Evolutionary conservation across 345 rosid genomes (phyloP), one percentile per base, ranked within the genome.

Genomic region (Salix brachista): DNA sequence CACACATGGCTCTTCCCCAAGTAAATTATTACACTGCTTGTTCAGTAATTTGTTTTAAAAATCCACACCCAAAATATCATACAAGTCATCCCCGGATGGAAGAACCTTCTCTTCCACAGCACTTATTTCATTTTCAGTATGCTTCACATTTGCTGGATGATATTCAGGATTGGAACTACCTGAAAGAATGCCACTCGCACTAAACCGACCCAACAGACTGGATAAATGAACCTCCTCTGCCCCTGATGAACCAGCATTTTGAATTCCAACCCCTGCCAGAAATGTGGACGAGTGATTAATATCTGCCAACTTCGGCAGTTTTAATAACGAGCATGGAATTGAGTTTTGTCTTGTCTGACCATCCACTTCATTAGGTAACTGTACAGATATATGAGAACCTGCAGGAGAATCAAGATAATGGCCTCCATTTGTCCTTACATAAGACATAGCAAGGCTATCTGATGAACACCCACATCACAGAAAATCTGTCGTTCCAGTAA

Each of bases 401-500:
- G 44, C 74, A 64, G 70, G 80, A 79, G 83, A 71, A 74, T 54
- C 34, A 66, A 48, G 21, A 56, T 17, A 72, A 67, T 48, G 64
- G 52, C 73, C 69, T 28, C 72, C 82, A 30, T 69, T 72, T 65
- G 34, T 79, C 75, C 71, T 84, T 77, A 17, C 18, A 1, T 78
- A 74, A 17, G 80, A 67, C 52, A 67, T 28, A 26, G 50, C 19
- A 70, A 54, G 76, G 46, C 78, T 67, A 66, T 80, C 69, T 17
- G 73, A 28, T n/a, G 80, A 28, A 30, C 65, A 67, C 65, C 78
- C n/a, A 71, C 72, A 76, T 69, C 87, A 8, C 77, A 71, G 19
- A 77, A 77, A 28, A 81, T 74, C 72, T 85, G 88, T 71, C 87
- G 89, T 73, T 84, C 84, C 68, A 81, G 79, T 71, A 78, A 85